Evolutionary conservation across 2,329 filamentous ascomycete genomes (phyloP).

Genomic region (Microsporum canis): DNA sequence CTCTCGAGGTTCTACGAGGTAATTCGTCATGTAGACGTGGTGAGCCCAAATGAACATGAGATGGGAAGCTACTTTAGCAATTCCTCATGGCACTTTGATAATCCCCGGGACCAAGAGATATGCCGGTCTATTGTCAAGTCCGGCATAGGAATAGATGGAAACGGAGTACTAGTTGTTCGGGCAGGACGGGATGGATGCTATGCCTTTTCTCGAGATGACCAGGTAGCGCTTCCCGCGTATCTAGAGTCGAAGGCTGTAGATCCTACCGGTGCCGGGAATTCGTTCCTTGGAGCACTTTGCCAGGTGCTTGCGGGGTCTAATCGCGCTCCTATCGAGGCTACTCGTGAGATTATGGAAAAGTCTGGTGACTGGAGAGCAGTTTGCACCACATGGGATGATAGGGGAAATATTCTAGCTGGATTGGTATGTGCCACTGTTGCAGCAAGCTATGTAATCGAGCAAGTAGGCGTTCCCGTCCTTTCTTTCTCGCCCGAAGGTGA

Average conservation of each 20-base stretch:
- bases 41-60: conserved; percentile 78
- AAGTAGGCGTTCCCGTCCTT: conserved; percentile 64
- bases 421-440: conserved; percentile 68
- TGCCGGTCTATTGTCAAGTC: conserved; percentile 27
- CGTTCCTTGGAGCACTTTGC: conserved; percentile 59
- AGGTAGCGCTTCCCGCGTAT: conserved; percentile 67
- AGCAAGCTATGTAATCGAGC: conserved; percentile 88
- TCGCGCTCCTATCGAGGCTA: conserved; percentile 21
- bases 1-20: conserved; percentile 43
- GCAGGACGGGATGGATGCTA: conserved; percentile 51
- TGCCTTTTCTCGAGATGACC: conserved; percentile 31
- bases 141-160: conserved; percentile 28
- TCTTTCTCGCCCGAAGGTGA: conserved; percentile 22
- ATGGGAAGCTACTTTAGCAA: conserved; percentile 72
- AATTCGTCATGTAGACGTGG: conserved; percentile 44
- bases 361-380: conserved; percentile 43
- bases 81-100: conserved; percentile 25
- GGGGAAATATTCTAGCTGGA: conserved; percentile 47
- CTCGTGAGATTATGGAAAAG: conserved; percentile 32
- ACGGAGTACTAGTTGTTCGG: conserved; percentile 40
- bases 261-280: conserved; percentile 88
- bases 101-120: conserved; percentile 21
- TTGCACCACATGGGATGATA: conserved; percentile 38
- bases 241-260: conserved; percentile 61
- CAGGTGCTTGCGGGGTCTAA: conserved; percentile 42